Percentiles rank a stretch among this genome's conserved stretches.
These are phyloP conservation scores for Takashimella tepidaria DNA, from an alignment of 1,284 basidiomycete genomes.

Conservation along the genomic window DNA sequence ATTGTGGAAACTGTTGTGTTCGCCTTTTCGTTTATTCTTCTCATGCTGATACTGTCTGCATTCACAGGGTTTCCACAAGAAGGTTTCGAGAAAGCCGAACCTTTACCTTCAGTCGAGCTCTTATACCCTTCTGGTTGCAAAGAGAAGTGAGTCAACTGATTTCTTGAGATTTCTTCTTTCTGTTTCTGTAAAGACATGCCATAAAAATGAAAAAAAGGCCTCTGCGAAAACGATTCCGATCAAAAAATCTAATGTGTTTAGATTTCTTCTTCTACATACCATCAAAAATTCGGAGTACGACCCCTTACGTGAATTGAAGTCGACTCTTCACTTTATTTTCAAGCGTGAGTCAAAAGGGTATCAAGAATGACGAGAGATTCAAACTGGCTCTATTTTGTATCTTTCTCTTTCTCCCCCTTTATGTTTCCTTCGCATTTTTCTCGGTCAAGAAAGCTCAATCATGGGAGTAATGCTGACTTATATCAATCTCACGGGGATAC, in stretches of 20 bases:
- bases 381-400: no score
- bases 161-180: no score
- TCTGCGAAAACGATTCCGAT: background rate
- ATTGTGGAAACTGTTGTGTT: no score
- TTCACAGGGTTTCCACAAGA: conserved; percentile 43
- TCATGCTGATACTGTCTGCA: conserved; percentile 3
- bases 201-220: no score
- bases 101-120: conserved; percentile 42
- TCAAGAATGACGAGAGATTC: conserved; percentile 4
- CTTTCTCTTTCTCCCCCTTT: background rate
- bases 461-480: no score
- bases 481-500: no score
- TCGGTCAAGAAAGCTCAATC: no score
- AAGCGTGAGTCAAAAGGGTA: conserved; percentile 44
- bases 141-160: conserved; percentile 34
- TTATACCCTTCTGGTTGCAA: conserved; percentile 46
- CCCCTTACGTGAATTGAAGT: conserved; percentile 47
- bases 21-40: no score
- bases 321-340: conserved; percentile 34
- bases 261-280: conserved; percentile 44
- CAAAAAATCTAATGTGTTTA: conserved; percentile 12
- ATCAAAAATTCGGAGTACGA: conserved; percentile 45
- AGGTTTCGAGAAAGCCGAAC: conserved; percentile 39
- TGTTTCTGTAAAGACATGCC: no score
- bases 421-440: background rate